These are phyloP conservation scores for Gracilaria gracilis DNA, from an alignment of 23 red algal species.

Conservation along the genomic window DNA sequence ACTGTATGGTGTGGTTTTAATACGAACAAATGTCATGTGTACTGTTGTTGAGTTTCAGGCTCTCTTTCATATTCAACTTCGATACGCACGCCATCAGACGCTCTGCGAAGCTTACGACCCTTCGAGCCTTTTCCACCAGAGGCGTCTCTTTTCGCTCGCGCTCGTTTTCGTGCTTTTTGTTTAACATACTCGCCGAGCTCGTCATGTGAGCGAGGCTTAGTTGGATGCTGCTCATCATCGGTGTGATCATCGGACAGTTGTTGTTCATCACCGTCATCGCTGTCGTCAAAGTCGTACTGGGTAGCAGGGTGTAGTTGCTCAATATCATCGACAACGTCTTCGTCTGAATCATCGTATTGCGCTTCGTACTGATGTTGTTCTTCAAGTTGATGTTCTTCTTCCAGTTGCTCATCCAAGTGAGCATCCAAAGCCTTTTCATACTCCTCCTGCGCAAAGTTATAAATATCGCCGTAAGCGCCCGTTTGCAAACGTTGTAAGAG, in stretches of 20 bases:
- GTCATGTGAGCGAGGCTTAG: not conserved
- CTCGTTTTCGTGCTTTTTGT: slow-evolving; percentile 37
- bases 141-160: not conserved
- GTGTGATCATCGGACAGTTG: not conserved
- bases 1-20: not conserved
- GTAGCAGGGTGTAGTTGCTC: slow-evolving; percentile 16
- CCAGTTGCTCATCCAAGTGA: slow-evolving; percentile 59
- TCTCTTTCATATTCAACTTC: slow-evolving; percentile 71
- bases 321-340: slow-evolving; percentile 45
- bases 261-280: slow-evolving; percentile 27
- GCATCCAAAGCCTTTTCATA: slow-evolving; percentile 89
- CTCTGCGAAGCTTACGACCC: slow-evolving; percentile 41
- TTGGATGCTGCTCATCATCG: not conserved
- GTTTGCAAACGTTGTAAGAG: slow-evolving; percentile 77
- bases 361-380: slow-evolving; percentile 71
- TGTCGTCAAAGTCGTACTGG: slow-evolving; percentile 66
- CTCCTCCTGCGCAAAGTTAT: slow-evolving; percentile 87
- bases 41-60: slow-evolving; percentile 9
- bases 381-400: slow-evolving; percentile 29
- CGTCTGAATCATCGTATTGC: slow-evolving; percentile 66
- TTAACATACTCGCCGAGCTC: slow-evolving; percentile 35
- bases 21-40: slow-evolving; percentile 3
- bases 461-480: slow-evolving; percentile 93
- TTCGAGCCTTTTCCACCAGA: slow-evolving; percentile 8
- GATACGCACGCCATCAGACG: slow-evolving; percentile 40